Evolutionary conservation across 2,329 filamentous ascomycete genomes (phyloP), one percentile per base, ranked within the genome.

Genomic region (Intubia oerlemansii): DNA sequence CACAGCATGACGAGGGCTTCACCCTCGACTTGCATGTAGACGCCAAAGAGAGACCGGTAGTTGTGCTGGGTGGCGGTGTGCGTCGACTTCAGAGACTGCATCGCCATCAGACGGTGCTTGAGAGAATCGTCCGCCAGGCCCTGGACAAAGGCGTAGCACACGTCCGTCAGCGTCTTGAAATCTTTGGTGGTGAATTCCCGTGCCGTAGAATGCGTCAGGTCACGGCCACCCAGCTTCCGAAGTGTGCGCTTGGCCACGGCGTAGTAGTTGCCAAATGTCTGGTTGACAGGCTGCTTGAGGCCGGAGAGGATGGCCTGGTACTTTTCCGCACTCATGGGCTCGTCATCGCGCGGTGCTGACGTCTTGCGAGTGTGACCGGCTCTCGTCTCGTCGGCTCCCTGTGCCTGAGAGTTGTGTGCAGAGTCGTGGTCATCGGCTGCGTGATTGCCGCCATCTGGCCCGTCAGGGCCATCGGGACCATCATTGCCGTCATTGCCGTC

Each of bases 21-120:
- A 7, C 66, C 66, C 38, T 73, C 66, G 2, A 56, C 44, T 36
- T 70, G 62, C 10, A 49, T 55, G 34, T 51, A 56, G 3, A 66
- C 53, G 1, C 63, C 62, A n/a, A 51, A 45, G 1, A 73, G 53
- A 4, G 64, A 62, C 22, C 61, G 56, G 32, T 50, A 44, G 28
- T 44, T 45, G 5, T 45, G 38, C 3, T 36, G 29, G 3, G 42
- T 40, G 1, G 41, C 30, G 2, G 34, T 28, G 7, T 43, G 34
- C 10, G 42, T 43, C 17, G 53, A 52, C 5, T 46, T 42, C 6
- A 69, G 50, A 3, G 65, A 66, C n/a, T 48, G 50, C 30, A 56
- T 62, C 5, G 36, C 40, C 21, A 48, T 37, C 3, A 73, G 43
- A 5, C 55, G 52, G n/a, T 42, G 32, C 28, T 50, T 54, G 24